Evolutionary conservation across 129 eudicot genomes (phyloP), one percentile per base, ranked within the genome.

Genomic region (Pulicaria dysenterica): DNA sequence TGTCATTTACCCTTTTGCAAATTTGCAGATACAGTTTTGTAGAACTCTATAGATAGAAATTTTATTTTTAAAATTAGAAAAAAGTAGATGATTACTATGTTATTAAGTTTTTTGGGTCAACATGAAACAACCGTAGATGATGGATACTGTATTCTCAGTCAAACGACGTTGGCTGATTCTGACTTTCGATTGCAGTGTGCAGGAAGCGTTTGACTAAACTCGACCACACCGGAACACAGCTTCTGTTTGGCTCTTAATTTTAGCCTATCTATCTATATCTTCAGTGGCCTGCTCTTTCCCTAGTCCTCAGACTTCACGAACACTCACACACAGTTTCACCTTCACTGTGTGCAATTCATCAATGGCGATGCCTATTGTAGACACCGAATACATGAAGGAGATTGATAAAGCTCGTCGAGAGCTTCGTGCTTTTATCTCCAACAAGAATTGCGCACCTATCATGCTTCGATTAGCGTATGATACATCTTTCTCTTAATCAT

Each of bases 391-490:
- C 87, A 79, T 89, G 12, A 85, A 90, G 78, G 72, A 90, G 51
- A 76, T 87, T 59, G 96, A 90, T 4, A 84, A 84, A 67, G 91
- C 95, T 79, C 96, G 96, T 40, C 92, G 95, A 10, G 93, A 94
- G 38, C 95, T 94, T 71, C 92, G 95, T 53, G 92, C 95, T 64
- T 85, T 94, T 74, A 94, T 94, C 84, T 62, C 96, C 77, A 80
- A 57, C 79, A 89, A 89, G 80, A 82, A 87, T 55, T 94, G 95
- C 67, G 95, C 98, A 6, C 98, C 98, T 0, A 79, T 94, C 77
- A 90, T 94, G 96, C 92, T 94, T 40, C 96, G 96, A 67, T 79
- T 94, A 74, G 98, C 98, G 98, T 93, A 87, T 13, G 6, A 41
- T 45, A 62, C 70, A 69, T 70, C 42, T 51, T 65, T 49, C 64